These are phyloP conservation scores for Penicillium decumbens DNA, from an alignment of 2,329 filamentous ascomycete species.

Conservation along the genomic window DNA sequence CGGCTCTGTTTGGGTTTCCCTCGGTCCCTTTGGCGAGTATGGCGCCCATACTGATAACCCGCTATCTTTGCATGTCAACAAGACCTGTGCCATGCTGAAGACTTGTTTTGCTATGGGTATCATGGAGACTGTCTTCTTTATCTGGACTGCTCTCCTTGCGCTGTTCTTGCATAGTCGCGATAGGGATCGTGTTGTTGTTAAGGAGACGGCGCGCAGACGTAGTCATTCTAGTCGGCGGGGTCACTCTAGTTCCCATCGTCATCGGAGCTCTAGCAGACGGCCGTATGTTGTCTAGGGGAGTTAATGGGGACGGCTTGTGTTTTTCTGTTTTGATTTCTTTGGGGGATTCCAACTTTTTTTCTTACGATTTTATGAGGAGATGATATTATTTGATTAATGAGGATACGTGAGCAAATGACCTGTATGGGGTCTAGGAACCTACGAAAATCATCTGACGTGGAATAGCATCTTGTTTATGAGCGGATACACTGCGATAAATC, in stretches of 20 bases:
- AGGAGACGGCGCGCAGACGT: constrained; percentile 37
- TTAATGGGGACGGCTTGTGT: not conserved
- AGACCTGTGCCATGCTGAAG: constrained; percentile 89
- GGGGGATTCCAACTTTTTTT: not conserved
- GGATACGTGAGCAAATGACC: constrained; percentile 7
- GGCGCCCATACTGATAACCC: constrained; percentile 44
- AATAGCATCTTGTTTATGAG: not conserved
- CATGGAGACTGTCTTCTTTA: constrained; percentile 79
- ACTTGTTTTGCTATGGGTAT: constrained; percentile 83
- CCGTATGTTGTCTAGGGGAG: constrained; percentile 30
- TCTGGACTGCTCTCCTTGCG: constrained; percentile 69
- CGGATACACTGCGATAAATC: too few relatives aligned
- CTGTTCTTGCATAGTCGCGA: constrained; percentile 38
- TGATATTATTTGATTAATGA: constrained; percentile 16
- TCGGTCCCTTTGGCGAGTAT: constrained; percentile 60
- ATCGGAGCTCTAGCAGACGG: constrained; percentile 29
- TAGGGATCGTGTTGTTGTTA: constrained; percentile 31
- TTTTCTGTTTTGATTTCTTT: constrained; percentile 1
- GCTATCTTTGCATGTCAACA: constrained; percentile 57
- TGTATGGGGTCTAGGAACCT: not conserved
- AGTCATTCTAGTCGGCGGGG: constrained; percentile 37
- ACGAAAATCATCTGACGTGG: not conserved
- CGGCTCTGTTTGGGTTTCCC: constrained; percentile 52
- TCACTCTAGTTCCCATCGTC: constrained; percentile 27
- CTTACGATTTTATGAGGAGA: constrained; percentile 12